phyloP scores from a whole-genome alignment of 1,139 yeast genomes.

The Magnusiomyces sp. region DNA sequence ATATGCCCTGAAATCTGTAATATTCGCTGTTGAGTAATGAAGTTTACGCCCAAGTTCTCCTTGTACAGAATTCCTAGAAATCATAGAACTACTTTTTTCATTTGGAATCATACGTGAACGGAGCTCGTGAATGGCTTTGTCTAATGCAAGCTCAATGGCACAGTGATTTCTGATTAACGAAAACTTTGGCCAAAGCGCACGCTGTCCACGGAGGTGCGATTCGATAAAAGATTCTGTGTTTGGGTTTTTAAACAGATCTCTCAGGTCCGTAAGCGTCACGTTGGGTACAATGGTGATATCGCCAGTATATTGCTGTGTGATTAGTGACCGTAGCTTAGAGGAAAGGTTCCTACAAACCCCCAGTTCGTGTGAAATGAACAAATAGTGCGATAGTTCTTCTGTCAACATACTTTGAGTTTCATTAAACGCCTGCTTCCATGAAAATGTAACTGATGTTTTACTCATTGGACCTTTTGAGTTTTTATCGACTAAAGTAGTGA shows the following conservation, averaged over 20 bases:
- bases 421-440: slow-evolving; percentile 32
- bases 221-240: slow-evolving; percentile 62
- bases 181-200: slow-evolving; percentile 89
- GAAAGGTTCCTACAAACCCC: slow-evolving; percentile 68
- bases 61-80: slow-evolving; percentile 1
- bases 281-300: slow-evolving; percentile 89
- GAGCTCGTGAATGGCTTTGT: slow-evolving; percentile 59
- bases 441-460: too few relatives aligned
- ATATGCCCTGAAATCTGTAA: too few relatives aligned
- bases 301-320: slow-evolving; percentile 85
- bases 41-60: slow-evolving; percentile 8
- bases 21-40: slow-evolving; percentile 11
- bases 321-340: slow-evolving; percentile 62
- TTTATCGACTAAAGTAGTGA: not conserved
- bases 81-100: slow-evolving; percentile 2
- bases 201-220: slow-evolving; percentile 72
- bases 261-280: slow-evolving; percentile 48
- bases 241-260: slow-evolving; percentile 68
- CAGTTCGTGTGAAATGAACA: slow-evolving; percentile 63
- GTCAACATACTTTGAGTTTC: slow-evolving; percentile 48
- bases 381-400: slow-evolving; percentile 68
- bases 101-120: slow-evolving; percentile 54
- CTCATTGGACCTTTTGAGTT: not conserved
- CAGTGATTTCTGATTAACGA: slow-evolving; percentile 82
- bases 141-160: slow-evolving; percentile 80